Conservation (phyloP, 1,139 yeast genomes). For the Arxiozyma telluris region DNA sequence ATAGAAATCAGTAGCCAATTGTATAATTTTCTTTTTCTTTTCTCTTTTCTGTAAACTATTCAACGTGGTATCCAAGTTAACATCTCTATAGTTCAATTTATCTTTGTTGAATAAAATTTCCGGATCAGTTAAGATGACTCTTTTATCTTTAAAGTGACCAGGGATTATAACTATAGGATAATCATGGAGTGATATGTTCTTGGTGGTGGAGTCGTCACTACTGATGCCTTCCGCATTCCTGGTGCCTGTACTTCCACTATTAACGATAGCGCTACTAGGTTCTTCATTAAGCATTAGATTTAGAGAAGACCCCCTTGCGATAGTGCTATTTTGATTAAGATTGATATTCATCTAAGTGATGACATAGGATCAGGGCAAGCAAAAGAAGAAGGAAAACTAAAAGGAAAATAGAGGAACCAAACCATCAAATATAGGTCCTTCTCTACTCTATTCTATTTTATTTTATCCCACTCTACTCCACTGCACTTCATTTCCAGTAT, state of each 20-base stretch:
- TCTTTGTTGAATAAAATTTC: conserved; percentile 3
- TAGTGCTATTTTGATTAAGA: too few relatives aligned
- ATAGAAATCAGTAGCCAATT: conserved; percentile 8
- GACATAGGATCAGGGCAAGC: too few relatives aligned
- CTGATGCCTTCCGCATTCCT: too few relatives aligned
- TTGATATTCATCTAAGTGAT: too few relatives aligned
- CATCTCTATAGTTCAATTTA: conserved; percentile 5
- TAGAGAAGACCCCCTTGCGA: neutral
- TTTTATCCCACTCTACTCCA: too few relatives aligned
- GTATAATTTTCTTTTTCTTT: conserved; percentile 6
- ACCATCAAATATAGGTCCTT: too few relatives aligned
- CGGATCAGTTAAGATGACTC: conserved; percentile 7
- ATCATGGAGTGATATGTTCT: neutral
- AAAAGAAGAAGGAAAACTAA: too few relatives aligned
- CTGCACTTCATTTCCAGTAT: too few relatives aligned
- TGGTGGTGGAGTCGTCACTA: too few relatives aligned
- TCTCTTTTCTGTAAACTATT: conserved; percentile 4
- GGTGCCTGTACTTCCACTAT: neutral
- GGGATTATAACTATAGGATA: conserved; percentile 1
- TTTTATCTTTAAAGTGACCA: conserved; percentile 5
- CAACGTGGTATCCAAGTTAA: conserved; percentile 2
- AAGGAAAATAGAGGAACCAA: too few relatives aligned
- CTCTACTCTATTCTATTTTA: too few relatives aligned
- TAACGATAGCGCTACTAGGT: neutral
- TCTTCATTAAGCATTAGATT: neutral